phyloP scores from a whole-genome alignment of 345 rosid genomes.

The Psidium guajava region DNA sequence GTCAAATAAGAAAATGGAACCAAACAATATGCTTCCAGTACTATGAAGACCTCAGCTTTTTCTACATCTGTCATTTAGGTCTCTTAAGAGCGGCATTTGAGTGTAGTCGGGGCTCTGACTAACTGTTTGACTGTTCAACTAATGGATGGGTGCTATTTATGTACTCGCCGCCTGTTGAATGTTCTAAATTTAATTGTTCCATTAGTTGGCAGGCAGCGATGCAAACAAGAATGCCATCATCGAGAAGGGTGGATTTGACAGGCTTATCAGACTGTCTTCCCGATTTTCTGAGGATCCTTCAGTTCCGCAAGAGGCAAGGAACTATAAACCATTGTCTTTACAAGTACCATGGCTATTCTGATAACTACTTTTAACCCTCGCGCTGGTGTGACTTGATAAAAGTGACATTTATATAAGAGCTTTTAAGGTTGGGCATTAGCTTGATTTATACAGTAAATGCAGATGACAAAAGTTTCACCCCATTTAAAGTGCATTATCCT shows the following conservation, averaged over 20 bases:
- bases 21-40: neutral
- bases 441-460: neutral
- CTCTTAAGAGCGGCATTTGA: neutral
- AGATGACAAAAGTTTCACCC: neutral
- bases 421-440: neutral
- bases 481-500: neutral
- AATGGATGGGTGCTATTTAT: neutral
- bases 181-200: conserved; percentile 5
- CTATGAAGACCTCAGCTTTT: neutral
- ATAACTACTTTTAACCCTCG: neutral
- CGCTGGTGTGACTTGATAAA: neutral
- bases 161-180: neutral
- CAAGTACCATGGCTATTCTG: neutral
- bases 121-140: neutral
- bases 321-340: neutral
- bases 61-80: neutral
- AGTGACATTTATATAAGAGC: neutral
- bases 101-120: neutral
- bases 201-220: conserved; percentile 92
- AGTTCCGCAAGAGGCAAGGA: conserved; percentile 75
- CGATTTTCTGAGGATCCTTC: conserved; percentile 73
- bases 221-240: conserved; percentile 69
- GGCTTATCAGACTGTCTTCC: conserved; percentile 53
- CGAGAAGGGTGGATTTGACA: conserved; percentile 64
- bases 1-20: neutral